Conservation (phyloP, 2,329 filamentous ascomycete genomes). For the Diaporthe destruens region DNA sequence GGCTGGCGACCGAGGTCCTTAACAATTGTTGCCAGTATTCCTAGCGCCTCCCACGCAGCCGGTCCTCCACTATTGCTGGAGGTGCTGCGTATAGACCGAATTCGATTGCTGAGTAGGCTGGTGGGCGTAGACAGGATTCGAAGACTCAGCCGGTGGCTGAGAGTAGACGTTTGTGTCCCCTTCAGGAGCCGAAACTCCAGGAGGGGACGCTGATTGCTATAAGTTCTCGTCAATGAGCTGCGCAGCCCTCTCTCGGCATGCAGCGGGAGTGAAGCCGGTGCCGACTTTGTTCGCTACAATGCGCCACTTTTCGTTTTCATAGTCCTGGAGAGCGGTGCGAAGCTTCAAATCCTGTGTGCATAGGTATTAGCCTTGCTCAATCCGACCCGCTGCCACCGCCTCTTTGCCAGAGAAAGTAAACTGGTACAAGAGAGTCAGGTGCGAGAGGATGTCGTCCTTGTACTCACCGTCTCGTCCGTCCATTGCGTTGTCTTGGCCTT, state of each 20-base stretch:
- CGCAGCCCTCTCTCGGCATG: slow-evolving; percentile 84
- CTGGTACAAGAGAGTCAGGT: not conserved
- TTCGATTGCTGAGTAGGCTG: slow-evolving; percentile 43
- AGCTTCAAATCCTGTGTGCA: slow-evolving; percentile 78
- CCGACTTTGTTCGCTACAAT: slow-evolving; percentile 93
- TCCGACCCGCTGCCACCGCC: not conserved
- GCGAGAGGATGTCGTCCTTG: not conserved
- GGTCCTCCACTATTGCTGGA: slow-evolving; percentile 47
- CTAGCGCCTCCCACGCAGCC: slow-evolving; percentile 1
- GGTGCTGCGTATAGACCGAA: slow-evolving; percentile 54
- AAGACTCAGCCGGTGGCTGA: slow-evolving; percentile 46
- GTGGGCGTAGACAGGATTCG: slow-evolving; percentile 38
- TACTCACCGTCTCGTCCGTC: slow-evolving; percentile 90
- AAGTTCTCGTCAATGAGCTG: slow-evolving; percentile 68
- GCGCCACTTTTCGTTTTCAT: slow-evolving; percentile 93
- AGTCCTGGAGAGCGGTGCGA: slow-evolving; percentile 81
- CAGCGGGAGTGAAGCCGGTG: slow-evolving; percentile 86
- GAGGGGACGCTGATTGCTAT: slow-evolving; percentile 69
- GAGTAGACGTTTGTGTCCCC: slow-evolving; percentile 61
- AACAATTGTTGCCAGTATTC: not conserved
- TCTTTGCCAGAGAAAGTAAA: not conserved
- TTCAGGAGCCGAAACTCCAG: slow-evolving; percentile 59
- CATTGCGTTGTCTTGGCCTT: slow-evolving; percentile 94
- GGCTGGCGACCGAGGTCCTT: slow-evolving; percentile 1
- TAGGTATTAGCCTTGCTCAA: slow-evolving; percentile 13